Percentiles rank a stretch among this genome's conserved stretches.
These are phyloP conservation scores for Kalanchoe fedtschenkoi DNA, from an alignment of 164 flowering plant genomes.

Conservation along the genomic window DNA sequence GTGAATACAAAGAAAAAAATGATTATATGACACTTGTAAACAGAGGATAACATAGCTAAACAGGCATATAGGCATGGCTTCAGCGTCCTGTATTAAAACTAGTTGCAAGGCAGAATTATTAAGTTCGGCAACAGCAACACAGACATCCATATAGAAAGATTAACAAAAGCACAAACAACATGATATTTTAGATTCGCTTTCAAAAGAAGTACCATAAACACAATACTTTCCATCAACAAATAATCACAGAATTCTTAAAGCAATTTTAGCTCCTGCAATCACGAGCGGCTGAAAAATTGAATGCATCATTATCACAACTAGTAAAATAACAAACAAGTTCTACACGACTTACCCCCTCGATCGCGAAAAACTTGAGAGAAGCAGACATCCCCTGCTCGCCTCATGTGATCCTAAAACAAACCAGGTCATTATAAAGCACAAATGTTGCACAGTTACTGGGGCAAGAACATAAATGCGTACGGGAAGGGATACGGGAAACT, in stretches of 20 bases:
- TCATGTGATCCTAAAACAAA: slow-evolving; percentile 58
- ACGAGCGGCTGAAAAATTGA: not conserved
- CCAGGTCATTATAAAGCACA: not conserved
- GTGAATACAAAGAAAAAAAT: too few relatives aligned
- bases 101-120: too few relatives aligned
- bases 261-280: too few relatives aligned
- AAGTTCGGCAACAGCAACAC: too few relatives aligned
- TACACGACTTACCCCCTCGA: slow-evolving; percentile 33
- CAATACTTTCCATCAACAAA: not conserved
- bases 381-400: slow-evolving; percentile 65
- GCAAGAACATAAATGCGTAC: not conserved
- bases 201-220: not conserved
- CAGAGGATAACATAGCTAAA: too few relatives aligned
- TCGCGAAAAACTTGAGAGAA: slow-evolving; percentile 63
- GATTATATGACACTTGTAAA: too few relatives aligned
- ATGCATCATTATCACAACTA: not conserved
- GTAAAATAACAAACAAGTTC: not conserved
- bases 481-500: too few relatives aligned
- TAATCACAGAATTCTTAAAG: not conserved
- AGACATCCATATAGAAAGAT: too few relatives aligned
- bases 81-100: too few relatives aligned
- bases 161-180: not conserved
- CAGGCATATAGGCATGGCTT: too few relatives aligned
- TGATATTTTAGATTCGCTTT: not conserved
- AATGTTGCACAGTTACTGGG: too few relatives aligned